phyloP scores from a whole-genome alignment of 2,329 filamentous ascomycete species.

The Cercospora nicotianae region DNA sequence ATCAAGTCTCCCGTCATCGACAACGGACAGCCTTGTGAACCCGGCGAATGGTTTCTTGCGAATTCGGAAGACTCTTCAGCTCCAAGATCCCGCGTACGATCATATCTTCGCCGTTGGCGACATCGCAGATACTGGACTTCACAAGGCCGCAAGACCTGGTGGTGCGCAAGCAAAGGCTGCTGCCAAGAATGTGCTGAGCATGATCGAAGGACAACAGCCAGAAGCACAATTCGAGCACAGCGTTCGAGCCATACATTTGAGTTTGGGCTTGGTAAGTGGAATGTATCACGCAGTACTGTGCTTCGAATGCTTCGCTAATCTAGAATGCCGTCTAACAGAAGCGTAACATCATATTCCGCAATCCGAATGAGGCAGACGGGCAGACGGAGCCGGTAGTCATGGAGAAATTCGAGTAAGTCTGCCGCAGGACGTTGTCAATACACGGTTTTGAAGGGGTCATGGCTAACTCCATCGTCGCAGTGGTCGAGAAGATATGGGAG shows the following conservation, averaged over 20 bases:
- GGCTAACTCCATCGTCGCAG: not conserved
- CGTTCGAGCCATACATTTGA: constrained; percentile 24
- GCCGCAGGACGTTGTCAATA: too few relatives aligned
- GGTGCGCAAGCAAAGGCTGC: constrained; percentile 56
- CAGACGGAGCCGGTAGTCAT: constrained; percentile 19
- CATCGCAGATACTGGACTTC: constrained; percentile 55
- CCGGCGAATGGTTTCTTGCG: constrained; percentile 34
- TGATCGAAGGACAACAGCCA: constrained; percentile 37
- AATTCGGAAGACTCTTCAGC: constrained; percentile 59
- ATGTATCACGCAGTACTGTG: not conserved
- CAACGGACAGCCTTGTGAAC: constrained; percentile 40
- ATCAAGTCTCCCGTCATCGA: constrained; percentile 49
- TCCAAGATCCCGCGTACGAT: constrained; percentile 50
- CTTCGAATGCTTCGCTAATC: not conserved
- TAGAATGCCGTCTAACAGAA: constrained; percentile 2
- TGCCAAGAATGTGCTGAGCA: constrained; percentile 56
- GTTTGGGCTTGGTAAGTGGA: constrained; percentile 16
- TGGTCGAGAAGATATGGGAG: constrained; percentile 23
- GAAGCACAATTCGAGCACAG: constrained; percentile 10
- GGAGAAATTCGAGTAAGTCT: constrained; percentile 22
- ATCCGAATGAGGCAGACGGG: constrained; percentile 23
- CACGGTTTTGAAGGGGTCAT: not conserved
- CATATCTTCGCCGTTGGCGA: constrained; percentile 66
- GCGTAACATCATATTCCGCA: constrained; percentile 23
- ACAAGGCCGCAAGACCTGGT: constrained; percentile 57